A percentile compares a stretch with the other conserved stretches of the same genome.
Evolutionary conservation across 345 rosid species (phyloP).

Genomic region (Eucalyptus marginata): DNA sequence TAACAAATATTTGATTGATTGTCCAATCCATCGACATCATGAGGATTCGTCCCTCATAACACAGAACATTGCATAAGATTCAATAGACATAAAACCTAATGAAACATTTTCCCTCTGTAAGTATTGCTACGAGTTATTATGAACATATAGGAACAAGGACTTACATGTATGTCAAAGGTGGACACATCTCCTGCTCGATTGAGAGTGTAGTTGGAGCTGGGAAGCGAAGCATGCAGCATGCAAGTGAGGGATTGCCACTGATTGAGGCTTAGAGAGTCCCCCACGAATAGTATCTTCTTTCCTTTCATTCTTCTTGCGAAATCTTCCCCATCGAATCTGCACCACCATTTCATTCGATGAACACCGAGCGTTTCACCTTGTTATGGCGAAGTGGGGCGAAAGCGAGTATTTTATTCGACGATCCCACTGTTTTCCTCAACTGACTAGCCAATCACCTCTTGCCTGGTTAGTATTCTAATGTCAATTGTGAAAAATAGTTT

Average conservation of each 20-base stretch:
- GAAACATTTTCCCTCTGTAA: not conserved
- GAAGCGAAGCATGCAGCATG: slow-evolving; percentile 53
- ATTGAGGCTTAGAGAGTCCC: slow-evolving; percentile 76
- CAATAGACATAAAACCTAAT: not conserved
- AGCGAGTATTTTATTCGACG: not conserved
- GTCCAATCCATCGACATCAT: not conserved
- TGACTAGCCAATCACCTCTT: not conserved
- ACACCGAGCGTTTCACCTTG: not conserved
- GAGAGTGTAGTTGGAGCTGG: slow-evolving; percentile 19
- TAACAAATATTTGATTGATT: not conserved
- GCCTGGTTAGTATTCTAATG: not conserved
- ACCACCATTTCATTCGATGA: not conserved
- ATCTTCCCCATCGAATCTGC: slow-evolving; percentile 43
- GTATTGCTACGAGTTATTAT: not conserved
- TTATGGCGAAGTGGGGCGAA: not conserved
- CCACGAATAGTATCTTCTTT: slow-evolving; percentile 64
- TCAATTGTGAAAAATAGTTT: not conserved
- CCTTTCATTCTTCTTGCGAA: slow-evolving; percentile 37
- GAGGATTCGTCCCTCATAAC: not conserved
- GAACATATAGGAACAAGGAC: not conserved
- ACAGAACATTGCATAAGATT: not conserved
- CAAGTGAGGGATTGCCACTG: slow-evolving; percentile 76
- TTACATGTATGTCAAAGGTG: slow-evolving; percentile 19
- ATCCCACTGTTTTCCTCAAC: not conserved
- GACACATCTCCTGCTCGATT: slow-evolving; percentile 14